Evolutionary conservation across 371 early-diverging fungal genomes (phyloP), one percentile per base, ranked within the genome.

Genomic region (Saksenaea vasiformis): DNA sequence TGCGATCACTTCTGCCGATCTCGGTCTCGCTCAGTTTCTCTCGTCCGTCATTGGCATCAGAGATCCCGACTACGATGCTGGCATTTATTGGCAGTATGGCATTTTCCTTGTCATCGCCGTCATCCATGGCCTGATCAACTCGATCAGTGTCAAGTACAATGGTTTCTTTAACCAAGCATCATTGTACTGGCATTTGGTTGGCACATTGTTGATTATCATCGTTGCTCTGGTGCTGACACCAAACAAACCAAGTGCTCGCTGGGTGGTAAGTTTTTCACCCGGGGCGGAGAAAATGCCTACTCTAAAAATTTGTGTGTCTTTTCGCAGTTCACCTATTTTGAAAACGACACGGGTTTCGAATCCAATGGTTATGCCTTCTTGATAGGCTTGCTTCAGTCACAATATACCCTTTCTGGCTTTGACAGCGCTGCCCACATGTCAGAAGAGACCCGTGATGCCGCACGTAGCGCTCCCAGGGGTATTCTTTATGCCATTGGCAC

Each of bases 371-470:
- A 71, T 36, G 73, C 75, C 8, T 78, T 78, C 39, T 66, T 78
- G 55, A 68, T 78, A 22, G 78, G 73, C 38, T 63, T 78, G 17
- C 64, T 78, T 28, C 78, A 78, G 65, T 72, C 73, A 39, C 84
- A 82, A 61, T 84, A 78, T 69, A 82, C 84, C 14, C 69, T 83
- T 51, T 83, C 82, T 38, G 86, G 90, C 14, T 90, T 87, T 70
- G 91, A 90, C 58, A 82, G 87, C 28, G 84, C 87, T 13, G 89
- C 89, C 14, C 89, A 91, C 65, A 85, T 91, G 84, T 79, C 86
- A 15, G 91, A 91, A 62, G 91, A 90, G 70, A 89, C 91, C 15
- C 75, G 74, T 53, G 79, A 84, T 60, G 85, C 88, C 7, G 81
- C 80, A 58, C 76, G 87, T 35, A 77, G 78, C 3, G 87, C 86